Conservation (phyloP, 2,329 filamentous ascomycete genomes). For the Nemania diffusa region DNA sequence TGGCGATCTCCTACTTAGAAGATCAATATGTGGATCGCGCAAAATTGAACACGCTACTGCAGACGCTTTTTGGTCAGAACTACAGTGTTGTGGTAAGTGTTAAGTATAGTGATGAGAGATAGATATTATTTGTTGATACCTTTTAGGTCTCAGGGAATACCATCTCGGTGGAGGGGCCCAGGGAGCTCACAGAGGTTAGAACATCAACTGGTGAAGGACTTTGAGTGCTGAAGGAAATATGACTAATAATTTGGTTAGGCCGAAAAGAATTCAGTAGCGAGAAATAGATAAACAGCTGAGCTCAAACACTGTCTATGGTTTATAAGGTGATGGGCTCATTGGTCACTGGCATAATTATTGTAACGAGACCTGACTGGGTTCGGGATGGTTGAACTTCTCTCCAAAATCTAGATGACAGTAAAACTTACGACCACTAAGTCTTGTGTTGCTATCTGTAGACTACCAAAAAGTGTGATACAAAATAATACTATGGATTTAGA, state of each 20-base stretch:
- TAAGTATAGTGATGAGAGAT: neutral
- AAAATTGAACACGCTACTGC: constrained; percentile 9
- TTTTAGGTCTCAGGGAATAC: neutral
- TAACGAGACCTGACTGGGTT: too few relatives aligned
- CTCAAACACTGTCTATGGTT: neutral
- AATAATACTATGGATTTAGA: too few relatives aligned
- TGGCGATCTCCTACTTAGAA: neutral
- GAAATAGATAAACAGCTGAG: neutral
- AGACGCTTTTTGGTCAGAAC: neutral
- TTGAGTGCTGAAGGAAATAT: too few relatives aligned
- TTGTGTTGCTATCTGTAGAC: too few relatives aligned
- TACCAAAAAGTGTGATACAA: too few relatives aligned
- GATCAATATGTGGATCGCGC: neutral
- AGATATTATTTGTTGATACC: neutral
- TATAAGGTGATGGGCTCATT: neutral
- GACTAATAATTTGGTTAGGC: neutral
- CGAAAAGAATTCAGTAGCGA: neutral
- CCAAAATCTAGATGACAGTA: too few relatives aligned
- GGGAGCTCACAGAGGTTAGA: constrained; percentile 11
- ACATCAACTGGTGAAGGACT: neutral
- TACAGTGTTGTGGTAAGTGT: constrained; percentile 5
- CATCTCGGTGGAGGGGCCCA: neutral
- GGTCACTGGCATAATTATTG: too few relatives aligned
- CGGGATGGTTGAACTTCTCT: too few relatives aligned
- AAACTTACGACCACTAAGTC: too few relatives aligned